Base-by-base conservation (phyloP, 495 filamentous ascomycete genomes). In the Chaetomium cochliodes region DNA sequence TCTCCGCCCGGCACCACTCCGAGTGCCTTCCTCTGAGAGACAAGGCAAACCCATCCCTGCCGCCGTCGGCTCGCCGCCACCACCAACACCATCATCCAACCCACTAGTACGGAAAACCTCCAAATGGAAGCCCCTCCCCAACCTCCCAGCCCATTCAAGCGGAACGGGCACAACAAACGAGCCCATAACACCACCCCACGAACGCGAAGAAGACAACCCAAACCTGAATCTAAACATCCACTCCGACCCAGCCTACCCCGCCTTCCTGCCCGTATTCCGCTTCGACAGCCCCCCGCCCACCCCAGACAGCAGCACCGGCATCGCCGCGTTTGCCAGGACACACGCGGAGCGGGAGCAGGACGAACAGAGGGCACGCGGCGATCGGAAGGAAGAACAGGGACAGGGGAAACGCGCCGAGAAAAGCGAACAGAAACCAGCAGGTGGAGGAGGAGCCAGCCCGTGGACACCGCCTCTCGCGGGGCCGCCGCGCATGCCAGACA, bases 81-180 rank as follows among this genome's bases (percentile, higher is more conserved):
- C 44, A 20, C 11, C 44, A 46, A 12, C 42, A 47, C 26, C 28
- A 1, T 22, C 57, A 33, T 42, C 56, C 16, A 37, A 39, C 3
- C 25, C 53, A 46, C 53, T 64, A 18, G 20, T 20, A 5, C 65
- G 67, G 20, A 68, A 70, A 16, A 47, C 64, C 39, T 69, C 72
- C 2, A 67, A 47, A 20, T 70, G 70, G 70, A 72, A 72, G 42
- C 68, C 68, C 1, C 68, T 74, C 3, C 68, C 72, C 0, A 42
- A n/a, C 0, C 65, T 69, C 0, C 70, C 70, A 0, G 49, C 26
- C 5, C 67, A 65, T 25, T 20, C 46, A 7, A 41, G 6, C 47
- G 13, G 22, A 1, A 12, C 22, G 9, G 18, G 22, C 49, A 23
- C 46, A 47, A 5, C 33, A 12, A 37, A 37, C 33, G 41, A 61